Percentiles rank a stretch among this genome's conserved stretches.
Evolutionary conservation across 2,329 filamentous ascomycete genomes (phyloP).

Genomic region (Botrytis aclada): DNA sequence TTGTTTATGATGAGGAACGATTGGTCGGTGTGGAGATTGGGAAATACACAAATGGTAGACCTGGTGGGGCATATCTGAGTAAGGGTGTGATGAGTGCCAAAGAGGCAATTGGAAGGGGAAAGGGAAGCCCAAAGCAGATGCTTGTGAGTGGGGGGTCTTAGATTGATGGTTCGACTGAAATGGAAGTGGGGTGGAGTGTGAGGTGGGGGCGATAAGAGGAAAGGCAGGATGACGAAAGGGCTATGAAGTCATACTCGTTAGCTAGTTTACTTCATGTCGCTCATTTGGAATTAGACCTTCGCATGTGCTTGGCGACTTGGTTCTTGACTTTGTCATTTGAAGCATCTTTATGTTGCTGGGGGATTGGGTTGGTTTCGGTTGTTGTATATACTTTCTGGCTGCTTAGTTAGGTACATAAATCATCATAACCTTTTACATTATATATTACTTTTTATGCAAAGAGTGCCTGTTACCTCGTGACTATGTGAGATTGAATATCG

Average conservation of each 20-base stretch:
- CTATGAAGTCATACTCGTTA: not conserved
- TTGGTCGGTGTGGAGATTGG: conserved; percentile 34
- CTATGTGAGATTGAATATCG: not conserved
- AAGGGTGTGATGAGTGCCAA: conserved; percentile 35
- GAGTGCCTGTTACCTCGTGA: not conserved
- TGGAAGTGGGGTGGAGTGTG: not conserved
- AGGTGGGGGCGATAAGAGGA: not conserved
- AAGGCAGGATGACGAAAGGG: not conserved
- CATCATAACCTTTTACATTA: not conserved
- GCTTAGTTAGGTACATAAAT: not conserved
- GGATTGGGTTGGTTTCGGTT: not conserved
- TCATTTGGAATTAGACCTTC: not conserved
- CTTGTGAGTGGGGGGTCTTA: conserved; percentile 27
- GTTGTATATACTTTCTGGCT: not conserved
- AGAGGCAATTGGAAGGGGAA: conserved; percentile 39
- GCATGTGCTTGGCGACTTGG: not conserved
- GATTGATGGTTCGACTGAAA: no score
- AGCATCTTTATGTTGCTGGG: not conserved
- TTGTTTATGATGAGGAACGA: conserved; percentile 49
- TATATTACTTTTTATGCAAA: not conserved
- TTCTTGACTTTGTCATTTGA: not conserved
- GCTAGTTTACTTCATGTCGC: not conserved
- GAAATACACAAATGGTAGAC: conserved; percentile 19
- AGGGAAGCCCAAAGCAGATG: conserved; percentile 32
- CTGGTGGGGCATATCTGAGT: conserved; percentile 19